phyloP scores from a whole-genome alignment of 257 asterid species.

The Nicotiana tabacum region DNA sequence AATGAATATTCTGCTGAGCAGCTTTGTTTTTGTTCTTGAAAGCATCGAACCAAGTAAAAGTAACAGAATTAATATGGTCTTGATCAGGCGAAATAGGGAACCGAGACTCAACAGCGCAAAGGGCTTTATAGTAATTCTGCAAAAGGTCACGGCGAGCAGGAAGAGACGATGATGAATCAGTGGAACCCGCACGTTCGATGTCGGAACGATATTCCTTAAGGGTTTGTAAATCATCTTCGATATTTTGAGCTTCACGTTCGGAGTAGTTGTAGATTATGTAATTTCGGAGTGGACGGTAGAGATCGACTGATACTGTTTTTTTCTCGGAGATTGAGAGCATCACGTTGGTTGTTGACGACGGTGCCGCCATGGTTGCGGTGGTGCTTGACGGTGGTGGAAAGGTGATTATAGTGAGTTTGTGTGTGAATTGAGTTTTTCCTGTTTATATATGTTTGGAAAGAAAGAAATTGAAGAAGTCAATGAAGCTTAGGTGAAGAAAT shows the following conservation, averaged over 20 bases:
- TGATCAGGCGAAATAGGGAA: slow-evolving; percentile 88
- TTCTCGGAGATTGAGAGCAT: slow-evolving; percentile 88
- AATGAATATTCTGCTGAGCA: slow-evolving; percentile 80
- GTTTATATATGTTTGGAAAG: background rate
- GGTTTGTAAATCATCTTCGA: slow-evolving; percentile 80
- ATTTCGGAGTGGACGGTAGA: slow-evolving; percentile 85
- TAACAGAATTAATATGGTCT: slow-evolving; percentile 71
- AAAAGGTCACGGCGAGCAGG: slow-evolving; percentile 84
- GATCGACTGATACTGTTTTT: slow-evolving; percentile 67
- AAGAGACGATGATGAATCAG: slow-evolving; percentile 36
- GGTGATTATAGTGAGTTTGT: background rate
- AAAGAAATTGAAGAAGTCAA: background rate
- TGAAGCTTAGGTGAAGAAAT: background rate
- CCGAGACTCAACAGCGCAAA: slow-evolving; percentile 91
- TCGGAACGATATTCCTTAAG: slow-evolving; percentile 71
- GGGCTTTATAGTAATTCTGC: slow-evolving; percentile 85
- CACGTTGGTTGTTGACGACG: slow-evolving; percentile 56
- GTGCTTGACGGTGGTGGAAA: background rate
- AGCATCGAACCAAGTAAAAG: slow-evolving; percentile 95
- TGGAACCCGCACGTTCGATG: slow-evolving; percentile 50
- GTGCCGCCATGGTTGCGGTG: slow-evolving; percentile 50
- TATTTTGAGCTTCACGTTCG: slow-evolving; percentile 87
- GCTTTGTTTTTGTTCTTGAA: slow-evolving; percentile 75
- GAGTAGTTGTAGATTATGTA: slow-evolving; percentile 72
- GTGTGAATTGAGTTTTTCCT: background rate